Base-by-base conservation (phyloP, 1,284 basidiomycete genomes). In the Puccinia horiana region DNA sequence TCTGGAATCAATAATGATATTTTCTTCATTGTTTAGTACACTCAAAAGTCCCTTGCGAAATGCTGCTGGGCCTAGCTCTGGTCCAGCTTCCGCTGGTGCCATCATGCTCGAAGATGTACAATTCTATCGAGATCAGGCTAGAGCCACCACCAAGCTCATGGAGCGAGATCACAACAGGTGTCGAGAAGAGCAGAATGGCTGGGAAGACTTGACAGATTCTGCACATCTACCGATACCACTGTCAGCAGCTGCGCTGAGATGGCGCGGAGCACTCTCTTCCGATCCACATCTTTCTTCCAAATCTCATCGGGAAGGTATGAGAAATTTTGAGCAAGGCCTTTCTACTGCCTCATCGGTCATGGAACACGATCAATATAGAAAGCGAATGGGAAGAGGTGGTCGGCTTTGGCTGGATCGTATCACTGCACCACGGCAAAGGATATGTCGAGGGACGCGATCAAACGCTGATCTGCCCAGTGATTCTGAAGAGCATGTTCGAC, bases 151-250 rank as follows among this genome's bases (percentile, higher is more conserved):
- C 63, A 89, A 90, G 54, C 89, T 90, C 75, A 90, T 94, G 85
- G 94, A 96, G 83, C 88, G 90, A 23, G 90, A 91, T 73, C 86
- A 95, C 83, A 88, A 89, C 8, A 89, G 89, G 69, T 91, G 91
- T 86, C 93, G 92, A 70, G 87, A 88, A 73, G 84, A 83, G 78
- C 93, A 96, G 85, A 90, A 92, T 78, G 90, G 91, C 63, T 96
- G 94, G 92, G 94, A 96, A 85, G 94, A 96, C 85, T 89, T 90
- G 77, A 90, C 93, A 83, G 94, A 95, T 87, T 92, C 93, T 92
- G 91, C 90, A 84, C 91, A 83, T 92, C 93, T 91, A 91, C 93
- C 88, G 32, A 83, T 87, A 26, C 86, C 86, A 4, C 77, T 87
- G 88, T 89, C 85, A 85, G 91, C 67, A 85, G 89, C 88, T 88